Percentiles rank a stretch among this genome's conserved stretches.
Evolutionary conservation across 1,284 basidiomycete genomes (phyloP).

Genomic region (Malassezia sp.): DNA sequence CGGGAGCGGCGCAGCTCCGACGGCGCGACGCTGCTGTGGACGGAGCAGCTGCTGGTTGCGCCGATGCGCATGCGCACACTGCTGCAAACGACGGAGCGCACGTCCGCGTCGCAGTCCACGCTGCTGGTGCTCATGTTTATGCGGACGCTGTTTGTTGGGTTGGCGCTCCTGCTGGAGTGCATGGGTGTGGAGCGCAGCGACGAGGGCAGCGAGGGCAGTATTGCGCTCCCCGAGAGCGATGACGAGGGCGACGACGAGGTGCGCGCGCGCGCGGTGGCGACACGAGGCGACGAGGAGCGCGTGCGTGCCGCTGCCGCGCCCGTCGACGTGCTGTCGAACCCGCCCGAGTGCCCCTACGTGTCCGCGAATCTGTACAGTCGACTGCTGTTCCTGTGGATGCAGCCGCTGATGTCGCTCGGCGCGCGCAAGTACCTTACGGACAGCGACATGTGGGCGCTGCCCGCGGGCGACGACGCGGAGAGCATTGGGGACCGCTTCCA

Average conservation of each 20-base stretch:
- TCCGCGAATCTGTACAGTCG: conserved; percentile 70
- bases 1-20: conserved; percentile 67
- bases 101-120: conserved; percentile 20
- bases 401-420: conserved; percentile 55
- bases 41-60: conserved; percentile 55
- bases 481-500: conserved; percentile 59
- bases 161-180: conserved; percentile 33
- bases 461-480: conserved; percentile 58
- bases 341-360: conserved; percentile 59
- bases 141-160: conserved; percentile 22
- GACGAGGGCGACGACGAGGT: conserved; percentile 9
- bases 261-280: too few relatives aligned
- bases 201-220: conserved; percentile 9
- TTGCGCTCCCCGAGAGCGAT: conserved; percentile 14
- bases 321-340: conserved; percentile 19
- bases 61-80: conserved; percentile 53
- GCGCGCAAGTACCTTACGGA: conserved; percentile 44
- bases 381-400: conserved; percentile 64
- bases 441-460: conserved; percentile 47
- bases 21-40: conserved; percentile 71
- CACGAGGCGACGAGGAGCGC: background rate
- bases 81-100: conserved; percentile 20
- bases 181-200: conserved; percentile 29
- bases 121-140: conserved; percentile 28
- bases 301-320: background rate